Evolutionary conservation across 225 moss, liverwort and hornwort genomes (phyloP).

Genomic region (Pseudisothecium myosuroides): DNA sequence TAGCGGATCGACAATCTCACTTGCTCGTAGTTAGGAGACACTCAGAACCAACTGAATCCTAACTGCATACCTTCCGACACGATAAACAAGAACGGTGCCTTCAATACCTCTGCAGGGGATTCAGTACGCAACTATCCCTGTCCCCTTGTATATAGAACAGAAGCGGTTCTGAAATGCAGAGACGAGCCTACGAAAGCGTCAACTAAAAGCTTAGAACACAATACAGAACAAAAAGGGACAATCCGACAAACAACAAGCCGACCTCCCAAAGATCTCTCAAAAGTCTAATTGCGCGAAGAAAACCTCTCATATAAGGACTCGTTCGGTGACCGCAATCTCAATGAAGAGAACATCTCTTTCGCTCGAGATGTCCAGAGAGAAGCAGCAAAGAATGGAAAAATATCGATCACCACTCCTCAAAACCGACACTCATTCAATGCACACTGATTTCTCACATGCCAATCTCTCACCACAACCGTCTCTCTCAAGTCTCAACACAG

Average conservation of each 20-base stretch:
- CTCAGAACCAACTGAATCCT: neutral
- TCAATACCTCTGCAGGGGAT: neutral
- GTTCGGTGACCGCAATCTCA: neutral
- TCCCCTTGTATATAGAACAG: neutral
- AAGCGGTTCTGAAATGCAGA: neutral
- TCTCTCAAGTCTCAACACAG: neutral
- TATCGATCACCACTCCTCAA: neutral
- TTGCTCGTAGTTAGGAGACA: neutral
- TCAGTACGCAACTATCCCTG: neutral
- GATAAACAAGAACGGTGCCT: neutral
- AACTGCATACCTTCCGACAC: neutral
- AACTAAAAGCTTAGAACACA: neutral
- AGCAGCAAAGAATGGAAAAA: neutral
- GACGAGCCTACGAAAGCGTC: neutral
- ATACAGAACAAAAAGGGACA: neutral
- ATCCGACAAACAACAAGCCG: neutral
- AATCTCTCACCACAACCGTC: neutral
- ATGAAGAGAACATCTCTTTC: neutral
- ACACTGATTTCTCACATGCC: neutral
- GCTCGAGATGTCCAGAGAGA: neutral
- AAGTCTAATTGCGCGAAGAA: neutral
- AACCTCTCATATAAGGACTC: neutral
- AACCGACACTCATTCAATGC: neutral
- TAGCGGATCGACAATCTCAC: neutral
- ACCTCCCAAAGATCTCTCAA: neutral